A percentile compares a stretch with the other conserved stretches of the same genome.
phyloP scores from a whole-genome alignment of 331 rosid species.

The Phaseolus coccineus region DNA sequence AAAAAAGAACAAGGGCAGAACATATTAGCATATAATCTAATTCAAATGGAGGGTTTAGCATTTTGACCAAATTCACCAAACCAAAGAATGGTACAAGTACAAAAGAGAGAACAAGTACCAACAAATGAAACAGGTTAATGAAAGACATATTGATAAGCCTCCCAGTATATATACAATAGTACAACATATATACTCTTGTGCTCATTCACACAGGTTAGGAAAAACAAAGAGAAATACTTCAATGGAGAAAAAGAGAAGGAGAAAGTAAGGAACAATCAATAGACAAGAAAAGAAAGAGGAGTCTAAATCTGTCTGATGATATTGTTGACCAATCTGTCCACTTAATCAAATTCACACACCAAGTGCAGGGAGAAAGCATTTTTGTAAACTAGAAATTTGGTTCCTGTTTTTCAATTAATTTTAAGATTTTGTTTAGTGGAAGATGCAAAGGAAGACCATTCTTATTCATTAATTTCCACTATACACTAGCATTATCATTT shows the following conservation, averaged over 20 bases:
- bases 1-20: neutral
- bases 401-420: slow-evolving; percentile 35
- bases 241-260: slow-evolving; percentile 9
- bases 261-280: slow-evolving; percentile 46
- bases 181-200: slow-evolving; percentile 41
- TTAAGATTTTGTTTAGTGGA: slow-evolving; percentile 62
- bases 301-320: slow-evolving; percentile 77
- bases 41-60: slow-evolving; percentile 27
- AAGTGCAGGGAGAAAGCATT: slow-evolving; percentile 49
- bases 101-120: slow-evolving; percentile 46
- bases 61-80: slow-evolving; percentile 42
- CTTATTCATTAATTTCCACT: slow-evolving; percentile 56
- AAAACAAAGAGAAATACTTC: neutral
- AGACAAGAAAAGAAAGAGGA: slow-evolving; percentile 79
- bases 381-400: slow-evolving; percentile 50
- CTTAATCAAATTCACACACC: slow-evolving; percentile 56
- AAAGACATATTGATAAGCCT: slow-evolving; percentile 50
- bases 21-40: neutral
- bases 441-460: slow-evolving; percentile 58
- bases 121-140: slow-evolving; percentile 37
- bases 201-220: slow-evolving; percentile 42
- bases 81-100: slow-evolving; percentile 30
- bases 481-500: slow-evolving; percentile 47
- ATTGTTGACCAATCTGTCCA: slow-evolving; percentile 78
- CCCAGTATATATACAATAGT: slow-evolving; percentile 19